These are phyloP conservation scores for Persicaria tinctoria DNA, from an alignment of 148 eudicot species.

Conservation along the genomic window DNA sequence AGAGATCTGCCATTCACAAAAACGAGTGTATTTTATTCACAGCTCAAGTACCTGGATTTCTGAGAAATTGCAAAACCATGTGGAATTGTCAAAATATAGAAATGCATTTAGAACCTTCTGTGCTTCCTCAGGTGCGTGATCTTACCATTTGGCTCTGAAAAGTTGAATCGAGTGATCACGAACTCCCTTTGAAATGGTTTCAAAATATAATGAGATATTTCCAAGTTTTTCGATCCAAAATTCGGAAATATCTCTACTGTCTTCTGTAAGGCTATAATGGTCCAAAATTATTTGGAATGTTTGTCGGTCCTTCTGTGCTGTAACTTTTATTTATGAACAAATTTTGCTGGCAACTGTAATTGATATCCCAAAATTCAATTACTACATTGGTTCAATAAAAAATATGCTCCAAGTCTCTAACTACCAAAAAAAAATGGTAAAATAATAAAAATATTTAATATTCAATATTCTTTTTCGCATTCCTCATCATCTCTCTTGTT, in stretches of 20 bases:
- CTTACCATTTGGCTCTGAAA: neutral
- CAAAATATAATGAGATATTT: neutral
- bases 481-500: neutral
- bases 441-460: neutral
- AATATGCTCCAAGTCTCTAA: neutral
- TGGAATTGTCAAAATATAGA: conserved; percentile 36
- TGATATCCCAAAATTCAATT: neutral
- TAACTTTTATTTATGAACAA: neutral
- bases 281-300: neutral
- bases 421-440: neutral
- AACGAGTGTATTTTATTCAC: conserved; percentile 28
- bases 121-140: conserved; percentile 56
- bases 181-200: neutral
- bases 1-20: conserved; percentile 1
- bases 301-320: neutral
- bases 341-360: neutral
- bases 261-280: neutral
- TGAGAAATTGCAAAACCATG: conserved; percentile 38
- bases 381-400: too few relatives aligned
- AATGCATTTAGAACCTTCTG: conserved; percentile 55
- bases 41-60: conserved; percentile 44
- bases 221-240: neutral
- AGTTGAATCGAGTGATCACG: neutral
- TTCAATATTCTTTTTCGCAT: neutral
- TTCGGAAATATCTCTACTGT: neutral